phyloP scores from a whole-genome alignment of 257 asterid species.

The Capsicum rhomboideum region DNA sequence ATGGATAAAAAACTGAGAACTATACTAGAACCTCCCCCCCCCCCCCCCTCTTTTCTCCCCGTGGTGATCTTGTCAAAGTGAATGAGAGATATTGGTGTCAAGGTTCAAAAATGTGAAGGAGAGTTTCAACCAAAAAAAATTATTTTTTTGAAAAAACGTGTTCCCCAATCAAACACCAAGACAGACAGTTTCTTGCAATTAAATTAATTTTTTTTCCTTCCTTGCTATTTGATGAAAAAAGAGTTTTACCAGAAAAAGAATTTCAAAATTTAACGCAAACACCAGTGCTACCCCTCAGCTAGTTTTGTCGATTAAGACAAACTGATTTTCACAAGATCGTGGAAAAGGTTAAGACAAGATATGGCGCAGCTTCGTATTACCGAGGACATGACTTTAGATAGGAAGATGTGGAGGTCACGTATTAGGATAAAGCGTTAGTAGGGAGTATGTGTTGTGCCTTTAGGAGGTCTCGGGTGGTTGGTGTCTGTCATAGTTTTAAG shows the following conservation, averaged over 20 bases:
- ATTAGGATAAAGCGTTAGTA: too few relatives aligned
- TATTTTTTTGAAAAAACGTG: background rate
- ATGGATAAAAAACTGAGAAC: background rate
- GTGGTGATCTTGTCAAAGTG: background rate
- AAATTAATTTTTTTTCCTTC: background rate
- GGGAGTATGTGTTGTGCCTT: too few relatives aligned
- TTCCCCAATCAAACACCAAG: background rate
- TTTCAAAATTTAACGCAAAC: background rate
- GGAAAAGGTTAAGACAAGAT: background rate
- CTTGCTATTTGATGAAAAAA: background rate
- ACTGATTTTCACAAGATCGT: background rate
- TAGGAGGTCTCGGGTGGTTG: too few relatives aligned
- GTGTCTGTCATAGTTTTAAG: too few relatives aligned
- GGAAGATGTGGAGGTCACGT: too few relatives aligned
- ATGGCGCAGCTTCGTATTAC: too few relatives aligned
- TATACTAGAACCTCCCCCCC: background rate
- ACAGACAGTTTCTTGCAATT: background rate
- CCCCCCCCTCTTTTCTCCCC: background rate
- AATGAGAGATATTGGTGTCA: background rate
- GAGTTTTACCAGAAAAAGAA: background rate
- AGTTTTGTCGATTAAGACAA: background rate
- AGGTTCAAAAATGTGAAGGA: too few relatives aligned
- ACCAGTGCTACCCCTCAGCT: background rate
- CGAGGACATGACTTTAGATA: too few relatives aligned
- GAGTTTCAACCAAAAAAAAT: background rate